These are phyloP conservation scores for Circinella minor DNA, from an alignment of 371 early-diverging fungal species.

Conservation along the genomic window DNA sequence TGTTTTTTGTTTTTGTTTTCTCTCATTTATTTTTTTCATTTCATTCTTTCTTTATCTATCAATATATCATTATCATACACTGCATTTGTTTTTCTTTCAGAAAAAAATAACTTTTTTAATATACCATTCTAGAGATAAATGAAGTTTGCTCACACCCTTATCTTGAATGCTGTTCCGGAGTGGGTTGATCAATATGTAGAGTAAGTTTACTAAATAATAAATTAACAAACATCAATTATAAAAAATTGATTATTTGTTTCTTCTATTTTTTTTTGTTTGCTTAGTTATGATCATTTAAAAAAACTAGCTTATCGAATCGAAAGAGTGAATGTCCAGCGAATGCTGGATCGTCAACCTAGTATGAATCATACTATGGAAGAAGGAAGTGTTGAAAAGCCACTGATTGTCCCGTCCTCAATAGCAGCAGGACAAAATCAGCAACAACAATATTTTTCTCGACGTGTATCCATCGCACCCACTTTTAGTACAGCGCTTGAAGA, in stretches of 20 bases:
- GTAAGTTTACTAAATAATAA: constrained; percentile 11
- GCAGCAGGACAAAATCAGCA: neutral
- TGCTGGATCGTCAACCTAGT: constrained; percentile 3
- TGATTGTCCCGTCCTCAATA: neutral
- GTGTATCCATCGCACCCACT: neutral
- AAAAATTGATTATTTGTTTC: neutral
- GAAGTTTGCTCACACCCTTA: constrained; percentile 30
- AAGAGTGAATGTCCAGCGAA: constrained; percentile 18
- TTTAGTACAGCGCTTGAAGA: neutral
- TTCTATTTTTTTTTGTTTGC: constrained; percentile 4
- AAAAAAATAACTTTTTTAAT: too few species aligned
- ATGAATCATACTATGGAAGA: constrained; percentile 10
- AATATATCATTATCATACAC: neutral
- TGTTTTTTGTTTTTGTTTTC: too few species aligned
- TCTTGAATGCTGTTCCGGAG: constrained; percentile 28
- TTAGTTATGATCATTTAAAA: constrained; percentile 26
- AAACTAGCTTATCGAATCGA: constrained; percentile 26
- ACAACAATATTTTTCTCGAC: neutral
- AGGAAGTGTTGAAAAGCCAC: neutral
- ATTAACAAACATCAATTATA: neutral
- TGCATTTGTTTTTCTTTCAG: too few species aligned
- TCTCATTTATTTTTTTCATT: neutral
- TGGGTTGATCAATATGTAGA: constrained; percentile 30
- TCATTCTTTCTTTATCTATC: neutral
- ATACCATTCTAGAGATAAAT: neutral